Evolutionary conservation across 768 basidiomycete species (phyloP).

Genomic region (Mycena vitilis): DNA sequence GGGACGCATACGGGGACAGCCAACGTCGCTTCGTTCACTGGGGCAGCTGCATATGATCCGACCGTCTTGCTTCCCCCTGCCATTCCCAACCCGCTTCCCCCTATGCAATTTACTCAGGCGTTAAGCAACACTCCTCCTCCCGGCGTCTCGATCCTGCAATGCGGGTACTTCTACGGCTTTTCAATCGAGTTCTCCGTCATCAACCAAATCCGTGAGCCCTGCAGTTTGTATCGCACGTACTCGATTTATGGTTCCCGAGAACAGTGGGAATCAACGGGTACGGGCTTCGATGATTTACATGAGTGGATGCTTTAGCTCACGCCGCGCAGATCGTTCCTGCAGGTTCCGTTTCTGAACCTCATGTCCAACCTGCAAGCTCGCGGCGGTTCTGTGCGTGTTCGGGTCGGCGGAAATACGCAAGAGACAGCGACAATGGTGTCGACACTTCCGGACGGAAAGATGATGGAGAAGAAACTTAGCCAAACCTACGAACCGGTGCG

Average conservation of each 20-base stretch:
- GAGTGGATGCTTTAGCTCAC: conserved; percentile 12
- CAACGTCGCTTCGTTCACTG: conserved; percentile 41
- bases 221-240: not conserved
- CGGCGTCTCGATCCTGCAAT: conserved; percentile 36
- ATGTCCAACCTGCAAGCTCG: conserved; percentile 69
- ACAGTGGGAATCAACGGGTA: conserved; percentile 62
- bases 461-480: conserved; percentile 60
- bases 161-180: conserved; percentile 37
- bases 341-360: conserved; percentile 74
- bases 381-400: conserved; percentile 66
- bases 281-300: conserved; percentile 22
- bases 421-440: conserved; percentile 61
- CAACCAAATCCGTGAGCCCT: conserved; percentile 50
- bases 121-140: conserved; percentile 20
- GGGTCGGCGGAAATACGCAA: conserved; percentile 76
- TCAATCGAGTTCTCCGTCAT: conserved; percentile 59
- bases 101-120: conserved; percentile 26
- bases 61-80: conserved; percentile 45
- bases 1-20: conserved; percentile 28
- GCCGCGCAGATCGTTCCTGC: conserved; percentile 55
- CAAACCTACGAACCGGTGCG: conserved; percentile 55
- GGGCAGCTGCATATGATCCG: conserved; percentile 46
- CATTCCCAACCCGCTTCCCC: conserved; percentile 34
- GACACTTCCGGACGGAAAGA: conserved; percentile 50
- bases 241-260: conserved; percentile 6